Base-by-base conservation (phyloP, 805 yeast species). In the Sugiyamaella smithiae region DNA sequence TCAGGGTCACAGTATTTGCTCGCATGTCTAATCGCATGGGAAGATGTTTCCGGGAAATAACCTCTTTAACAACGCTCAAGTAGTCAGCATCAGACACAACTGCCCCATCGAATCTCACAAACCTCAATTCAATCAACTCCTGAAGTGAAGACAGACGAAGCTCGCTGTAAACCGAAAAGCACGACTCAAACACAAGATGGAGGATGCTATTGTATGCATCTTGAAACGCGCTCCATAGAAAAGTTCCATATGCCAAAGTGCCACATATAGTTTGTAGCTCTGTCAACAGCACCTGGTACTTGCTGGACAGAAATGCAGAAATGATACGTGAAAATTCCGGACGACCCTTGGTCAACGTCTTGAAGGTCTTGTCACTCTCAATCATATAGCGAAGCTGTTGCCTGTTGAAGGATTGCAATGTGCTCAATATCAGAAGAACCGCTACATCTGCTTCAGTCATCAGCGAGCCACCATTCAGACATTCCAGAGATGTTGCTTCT, bases 1-100 rank as follows among this genome's bases (percentile, higher is more conserved):
- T 19, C 22, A 19, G 11, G 4, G 38, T 16, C 20, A 35, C 22
- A 14, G 22, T 16, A 4, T 19, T 6, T 5, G 38, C 3, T 4
- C 38, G 38, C 38, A 35, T 35, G 8, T 35, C 38, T n/a, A 35
- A n/a, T 16, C 38, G 19, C 38, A 35, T 35, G 3, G 38, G 38
- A 4, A 35, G 22, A 14, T 19, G 12, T 4, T 14, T 5, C 11
- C 12, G 12, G 20, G 22, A 16, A 14, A 35, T 35, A 14, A 35
- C 38, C 22, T 14, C 22, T 19, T 19, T 19, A 35, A 35, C 5
- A 4, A 12, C 8, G 5, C 5, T 5, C 38, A 35, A 20, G 7
- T 35, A 35, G 8, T 19, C 20, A n/a, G 12, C 14, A 4, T 35
- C 38, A 9, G 38, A 19, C 3, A 12, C 38, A 11, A 35, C 22